phyloP scores from a whole-genome alignment of 306 rosid species.

The Ceratonia siliqua region DNA sequence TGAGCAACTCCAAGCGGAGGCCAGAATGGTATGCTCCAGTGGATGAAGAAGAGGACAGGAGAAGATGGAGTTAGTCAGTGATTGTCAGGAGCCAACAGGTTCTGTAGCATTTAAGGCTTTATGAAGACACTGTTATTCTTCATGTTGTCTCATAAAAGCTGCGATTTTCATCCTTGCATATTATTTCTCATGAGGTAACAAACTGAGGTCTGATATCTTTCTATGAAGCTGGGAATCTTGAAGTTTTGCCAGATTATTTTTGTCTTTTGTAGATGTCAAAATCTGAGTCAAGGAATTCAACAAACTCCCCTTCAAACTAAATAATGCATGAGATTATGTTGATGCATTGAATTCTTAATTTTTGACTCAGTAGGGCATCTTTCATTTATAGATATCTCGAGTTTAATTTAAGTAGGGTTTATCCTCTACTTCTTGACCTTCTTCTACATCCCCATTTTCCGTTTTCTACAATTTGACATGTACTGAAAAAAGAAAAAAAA shows the following conservation, averaged over 20 bases:
- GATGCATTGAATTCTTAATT: too few species aligned
- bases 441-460: too few species aligned
- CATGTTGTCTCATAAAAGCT: conserved; percentile 17
- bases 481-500: too few species aligned
- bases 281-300: not conserved
- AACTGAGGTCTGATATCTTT: not conserved
- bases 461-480: too few species aligned
- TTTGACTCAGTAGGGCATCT: too few species aligned
- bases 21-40: conserved; percentile 85
- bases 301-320: not conserved
- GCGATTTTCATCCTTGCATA: not conserved
- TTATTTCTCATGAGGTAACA: not conserved
- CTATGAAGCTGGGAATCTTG: not conserved
- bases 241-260: conserved; percentile 9
- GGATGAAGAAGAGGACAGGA: conserved; percentile 87
- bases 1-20: conserved; percentile 77
- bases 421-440: too few species aligned
- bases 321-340: too few species aligned
- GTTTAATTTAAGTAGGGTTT: too few species aligned
- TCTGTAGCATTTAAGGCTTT: not conserved
- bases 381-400: too few species aligned
- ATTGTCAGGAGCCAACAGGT: not conserved
- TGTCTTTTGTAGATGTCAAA: conserved; percentile 18
- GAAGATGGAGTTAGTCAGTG: conserved; percentile 79
- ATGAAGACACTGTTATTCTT: not conserved